phyloP scores from a whole-genome alignment of 108 stramenopile species.

The Ochromonas danica region DNA sequence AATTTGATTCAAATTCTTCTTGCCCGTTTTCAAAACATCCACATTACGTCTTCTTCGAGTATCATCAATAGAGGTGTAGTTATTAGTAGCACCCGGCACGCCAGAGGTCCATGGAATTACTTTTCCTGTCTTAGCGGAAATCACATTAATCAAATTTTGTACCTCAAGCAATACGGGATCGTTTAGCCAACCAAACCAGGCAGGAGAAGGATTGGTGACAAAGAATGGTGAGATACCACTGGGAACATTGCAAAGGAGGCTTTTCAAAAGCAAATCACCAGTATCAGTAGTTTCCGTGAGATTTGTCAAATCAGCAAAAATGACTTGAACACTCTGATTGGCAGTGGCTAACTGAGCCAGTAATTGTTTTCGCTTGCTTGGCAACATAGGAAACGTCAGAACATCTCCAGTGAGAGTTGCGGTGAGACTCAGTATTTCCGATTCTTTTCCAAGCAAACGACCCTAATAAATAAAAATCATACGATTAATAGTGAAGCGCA shows the following conservation, averaged over 20 bases:
- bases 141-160: background rate
- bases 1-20: slow-evolving; percentile 29
- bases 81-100: slow-evolving; percentile 11
- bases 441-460: too few species aligned
- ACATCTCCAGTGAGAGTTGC: too few species aligned
- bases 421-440: too few species aligned
- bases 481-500: too few species aligned
- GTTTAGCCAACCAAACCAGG: slow-evolving; percentile 35
- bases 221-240: slow-evolving; percentile 30
- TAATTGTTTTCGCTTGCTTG: background rate
- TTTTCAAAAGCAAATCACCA: slow-evolving; percentile 4
- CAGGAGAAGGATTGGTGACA: background rate
- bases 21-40: slow-evolving; percentile 20
- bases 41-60: background rate
- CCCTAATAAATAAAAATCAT: too few species aligned
- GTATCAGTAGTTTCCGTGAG: background rate
- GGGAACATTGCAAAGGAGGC: background rate
- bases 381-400: too few species aligned
- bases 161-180: slow-evolving; percentile 27
- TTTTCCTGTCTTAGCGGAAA: background rate
- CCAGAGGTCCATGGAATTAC: slow-evolving; percentile 24
- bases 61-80: slow-evolving; percentile 30
- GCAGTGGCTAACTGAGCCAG: background rate
- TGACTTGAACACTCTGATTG: background rate
- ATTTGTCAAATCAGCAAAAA: background rate